These are phyloP conservation scores for Madurella fahalii DNA, from an alignment of 2,329 filamentous ascomycete species.

Conservation along the genomic window DNA sequence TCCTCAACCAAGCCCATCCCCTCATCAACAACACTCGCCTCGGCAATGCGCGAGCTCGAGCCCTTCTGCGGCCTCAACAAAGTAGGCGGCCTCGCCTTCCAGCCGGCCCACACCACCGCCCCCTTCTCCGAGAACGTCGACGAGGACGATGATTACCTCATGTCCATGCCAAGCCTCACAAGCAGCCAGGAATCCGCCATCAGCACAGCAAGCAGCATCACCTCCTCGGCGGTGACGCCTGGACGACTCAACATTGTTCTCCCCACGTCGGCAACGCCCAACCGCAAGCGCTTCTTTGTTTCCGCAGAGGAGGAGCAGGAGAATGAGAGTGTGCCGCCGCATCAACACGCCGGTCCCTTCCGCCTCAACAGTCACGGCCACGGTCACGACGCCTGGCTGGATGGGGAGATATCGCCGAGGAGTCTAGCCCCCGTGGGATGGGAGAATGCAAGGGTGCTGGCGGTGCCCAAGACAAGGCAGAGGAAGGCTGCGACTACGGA, in stretches of 20 bases:
- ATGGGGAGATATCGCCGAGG: conserved; percentile 39
- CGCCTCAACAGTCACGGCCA: conserved; percentile 20
- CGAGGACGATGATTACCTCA: conserved; percentile 26
- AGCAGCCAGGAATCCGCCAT: conserved; percentile 53
- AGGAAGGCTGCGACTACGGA: conserved; percentile 18
- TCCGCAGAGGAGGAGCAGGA: conserved; percentile 37
- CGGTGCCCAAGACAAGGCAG: conserved; percentile 38
- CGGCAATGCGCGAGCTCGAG: conserved; percentile 56
- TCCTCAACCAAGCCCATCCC: conserved; percentile 12
- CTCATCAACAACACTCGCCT: not conserved
- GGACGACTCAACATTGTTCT: conserved; percentile 7
- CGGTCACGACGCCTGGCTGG: conserved; percentile 28
- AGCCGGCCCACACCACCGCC: conserved; percentile 37
- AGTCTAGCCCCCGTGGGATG: conserved; percentile 35
- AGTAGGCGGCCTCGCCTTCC: conserved; percentile 62
- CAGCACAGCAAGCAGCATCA: conserved; percentile 31
- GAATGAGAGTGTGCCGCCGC: conserved; percentile 1
- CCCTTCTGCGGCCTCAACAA: conserved; percentile 81
- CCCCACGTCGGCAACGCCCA: not conserved
- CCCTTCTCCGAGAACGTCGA: conserved; percentile 2
- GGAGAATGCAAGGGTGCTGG: conserved; percentile 40
- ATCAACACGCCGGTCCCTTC: conserved; percentile 24
- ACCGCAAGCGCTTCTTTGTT: conserved; percentile 47
- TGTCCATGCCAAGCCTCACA: conserved; percentile 43
- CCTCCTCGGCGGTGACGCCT: conserved; percentile 17